Conservation (phyloP, 2,329 filamentous ascomycete genomes). For the Penicillium sp. region DNA sequence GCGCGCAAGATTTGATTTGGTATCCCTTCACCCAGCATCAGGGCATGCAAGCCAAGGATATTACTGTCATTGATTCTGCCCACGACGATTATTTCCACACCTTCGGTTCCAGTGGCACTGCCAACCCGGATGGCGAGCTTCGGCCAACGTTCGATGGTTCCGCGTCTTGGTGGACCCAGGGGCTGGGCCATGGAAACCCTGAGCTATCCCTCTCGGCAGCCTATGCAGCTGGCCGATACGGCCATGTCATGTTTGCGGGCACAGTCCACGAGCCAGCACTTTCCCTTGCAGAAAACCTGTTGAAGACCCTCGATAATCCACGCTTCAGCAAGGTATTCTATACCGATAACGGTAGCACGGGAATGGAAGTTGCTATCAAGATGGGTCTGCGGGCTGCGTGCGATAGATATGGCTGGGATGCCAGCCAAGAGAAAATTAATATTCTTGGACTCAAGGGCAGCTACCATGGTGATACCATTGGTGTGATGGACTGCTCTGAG, state of each 20-base stretch:
- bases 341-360: constrained; percentile 81
- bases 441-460: constrained; percentile 75
- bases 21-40: constrained; percentile 85
- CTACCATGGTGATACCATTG: constrained; percentile 86
- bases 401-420: constrained; percentile 65
- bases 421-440: constrained; percentile 57
- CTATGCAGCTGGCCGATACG: constrained; percentile 78
- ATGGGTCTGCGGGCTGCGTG: constrained; percentile 74
- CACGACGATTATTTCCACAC: constrained; percentile 77
- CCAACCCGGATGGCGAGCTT: constrained; percentile 41
- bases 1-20: constrained; percentile 70
- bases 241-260: constrained; percentile 84
- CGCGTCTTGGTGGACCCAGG: constrained; percentile 90
- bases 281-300: constrained; percentile 63
- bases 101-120: constrained; percentile 30
- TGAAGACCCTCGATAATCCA: constrained; percentile 61
- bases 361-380: constrained; percentile 79
- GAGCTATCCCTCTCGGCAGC: constrained; percentile 71
- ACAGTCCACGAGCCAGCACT: constrained; percentile 78
- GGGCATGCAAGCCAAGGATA: constrained; percentile 59
- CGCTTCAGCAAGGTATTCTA: constrained; percentile 73
- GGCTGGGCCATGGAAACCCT: constrained; percentile 76
- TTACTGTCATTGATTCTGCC: constrained; percentile 77
- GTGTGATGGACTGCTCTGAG: constrained; percentile 82
- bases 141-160: constrained; percentile 76